These are phyloP conservation scores for Liriodendron chinense DNA, from an alignment of 164 flowering plant species.

Conservation along the genomic window DNA sequence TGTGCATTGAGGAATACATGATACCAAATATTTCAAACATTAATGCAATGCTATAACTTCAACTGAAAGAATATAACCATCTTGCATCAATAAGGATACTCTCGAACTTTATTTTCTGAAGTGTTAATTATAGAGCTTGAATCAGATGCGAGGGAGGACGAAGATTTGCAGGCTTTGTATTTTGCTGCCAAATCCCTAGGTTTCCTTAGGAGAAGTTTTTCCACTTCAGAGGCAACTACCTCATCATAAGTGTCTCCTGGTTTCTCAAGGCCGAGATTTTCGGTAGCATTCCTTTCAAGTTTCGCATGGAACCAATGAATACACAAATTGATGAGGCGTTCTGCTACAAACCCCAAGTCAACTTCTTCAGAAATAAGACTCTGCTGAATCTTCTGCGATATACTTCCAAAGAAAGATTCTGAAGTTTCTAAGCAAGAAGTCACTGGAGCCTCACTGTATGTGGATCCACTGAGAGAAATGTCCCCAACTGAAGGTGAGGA, in stretches of 20 bases:
- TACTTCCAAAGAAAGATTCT: conserved; percentile 28
- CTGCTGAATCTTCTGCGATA: conserved; percentile 56
- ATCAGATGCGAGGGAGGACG: conserved; percentile 25
- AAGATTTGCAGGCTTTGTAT: conserved; percentile 28
- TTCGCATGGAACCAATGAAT: conserved; percentile 46
- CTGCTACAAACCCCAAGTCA: conserved; percentile 72
- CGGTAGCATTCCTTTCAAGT: conserved; percentile 22
- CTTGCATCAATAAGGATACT: conserved; percentile 57
- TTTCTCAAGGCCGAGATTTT: conserved; percentile 18
- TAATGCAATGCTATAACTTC: not conserved
- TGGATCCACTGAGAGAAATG: conserved; percentile 22
- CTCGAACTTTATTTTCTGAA: conserved; percentile 54
- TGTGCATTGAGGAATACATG: conserved; percentile 45
- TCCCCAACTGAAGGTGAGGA: conserved; percentile 40
- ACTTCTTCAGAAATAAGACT: conserved; percentile 59
- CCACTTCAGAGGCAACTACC: conserved; percentile 38
- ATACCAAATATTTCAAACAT: not conserved
- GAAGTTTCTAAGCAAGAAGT: conserved; percentile 35
- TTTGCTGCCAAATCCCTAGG: conserved; percentile 62
- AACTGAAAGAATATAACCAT: not conserved
- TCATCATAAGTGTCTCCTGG: conserved; percentile 22
- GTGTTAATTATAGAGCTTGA: conserved; percentile 16
- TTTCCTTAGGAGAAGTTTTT: conserved; percentile 46
- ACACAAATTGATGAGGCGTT: conserved; percentile 60
- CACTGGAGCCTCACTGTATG: conserved; percentile 30